Evolutionary conservation across 2,329 filamentous ascomycete species (phyloP).

Genomic region (Ambrosiella beaveri): DNA sequence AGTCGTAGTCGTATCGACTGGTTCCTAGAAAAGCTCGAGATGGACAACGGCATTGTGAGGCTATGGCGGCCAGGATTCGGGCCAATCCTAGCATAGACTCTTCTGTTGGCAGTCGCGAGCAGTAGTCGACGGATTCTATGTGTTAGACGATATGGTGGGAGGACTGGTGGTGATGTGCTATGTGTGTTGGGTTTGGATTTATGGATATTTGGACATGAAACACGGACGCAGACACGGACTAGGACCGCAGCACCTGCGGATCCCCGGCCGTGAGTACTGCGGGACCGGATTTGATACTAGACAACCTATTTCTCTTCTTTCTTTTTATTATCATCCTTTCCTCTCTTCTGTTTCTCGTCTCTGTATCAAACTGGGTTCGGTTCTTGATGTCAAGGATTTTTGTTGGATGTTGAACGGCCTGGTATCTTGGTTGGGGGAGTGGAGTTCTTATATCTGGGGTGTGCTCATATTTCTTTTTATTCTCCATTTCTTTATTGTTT

Average conservation of each 20-base stretch:
- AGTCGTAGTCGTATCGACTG: constrained; percentile 24
- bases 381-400: background rate
- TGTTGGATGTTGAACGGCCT: background rate
- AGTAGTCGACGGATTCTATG: constrained; percentile 3
- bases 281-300: background rate
- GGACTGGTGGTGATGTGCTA: background rate
- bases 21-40: constrained; percentile 3
- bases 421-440: background rate
- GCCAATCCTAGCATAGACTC: background rate
- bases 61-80: background rate
- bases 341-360: background rate
- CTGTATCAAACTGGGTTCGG: background rate
- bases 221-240: background rate
- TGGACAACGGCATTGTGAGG: background rate
- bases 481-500: background rate
- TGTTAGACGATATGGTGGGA: constrained; percentile 5
- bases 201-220: background rate
- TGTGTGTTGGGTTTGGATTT: background rate
- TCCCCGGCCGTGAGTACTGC: background rate
- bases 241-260: background rate
- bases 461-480: background rate
- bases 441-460: background rate
- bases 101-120: background rate
- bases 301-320: constrained; percentile 3
- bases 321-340: constrained; percentile 4